Base-by-base conservation (phyloP, 306 rosid species). In the Cicer chorassanicum region DNA sequence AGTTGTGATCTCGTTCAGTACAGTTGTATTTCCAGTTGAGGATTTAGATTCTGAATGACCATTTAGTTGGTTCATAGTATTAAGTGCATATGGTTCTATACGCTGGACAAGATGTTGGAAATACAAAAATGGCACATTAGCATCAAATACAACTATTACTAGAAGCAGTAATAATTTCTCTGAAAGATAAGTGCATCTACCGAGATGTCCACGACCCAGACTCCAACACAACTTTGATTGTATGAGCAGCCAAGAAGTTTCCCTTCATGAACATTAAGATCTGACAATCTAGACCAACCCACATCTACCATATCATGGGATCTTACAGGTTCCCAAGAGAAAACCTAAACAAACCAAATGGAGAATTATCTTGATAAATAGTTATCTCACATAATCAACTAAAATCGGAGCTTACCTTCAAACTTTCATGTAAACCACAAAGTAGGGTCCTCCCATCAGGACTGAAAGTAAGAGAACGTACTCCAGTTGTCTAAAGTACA, bases 181-280 rank as follows among this genome's bases (percentile, higher is more conserved):
- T 55, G 16, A 49, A 38, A 69, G 19, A 78, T 19, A 77, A 66
- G 75, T 80, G 73, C 71, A 53, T 62, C 53, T 92, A 94, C 99
- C 97, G 92, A 79, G 77, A 92, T 94, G 84, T 94, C 99, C 43
- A 94, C 99, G 73, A 94, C 99, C 99, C 99, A 94, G 74, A 94
- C 97, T 79, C 99, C 99, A 66, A 94, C 99, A 76, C 99, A 94
- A 72, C 93, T 94, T 82, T 94, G 99, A 87, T 94, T 92, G 87
- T 81, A 90, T 36, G 99, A 94, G 86, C 99, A 92, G 70, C 99
- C 99, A 80, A 94, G 96, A 84, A 94, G 99, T 70, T 94, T 94
- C 69, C 98, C 99, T 78, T 94, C 99, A 14, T 94, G 99, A 85
- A 94, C 92, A 84, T 86, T 94, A 75, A 94, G 98, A 89, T 94